Percentiles rank a stretch among this genome's conserved stretches.
phyloP scores from a whole-genome alignment of 768 basidiomycete genomes.

The button mushroom (Agaricus bisporus) region DNA sequence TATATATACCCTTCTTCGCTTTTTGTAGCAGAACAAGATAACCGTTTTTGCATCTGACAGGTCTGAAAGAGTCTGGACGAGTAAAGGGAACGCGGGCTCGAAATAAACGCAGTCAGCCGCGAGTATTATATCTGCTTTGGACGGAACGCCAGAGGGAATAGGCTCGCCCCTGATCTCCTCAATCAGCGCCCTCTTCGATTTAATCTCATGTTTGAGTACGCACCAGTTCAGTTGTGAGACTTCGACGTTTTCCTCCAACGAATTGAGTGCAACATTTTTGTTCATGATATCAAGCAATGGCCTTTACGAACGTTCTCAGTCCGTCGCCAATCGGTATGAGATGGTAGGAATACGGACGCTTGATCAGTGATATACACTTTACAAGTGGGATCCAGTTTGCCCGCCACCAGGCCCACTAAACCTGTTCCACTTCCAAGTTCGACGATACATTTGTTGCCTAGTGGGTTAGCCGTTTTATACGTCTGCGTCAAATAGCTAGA shows the following conservation, averaged over 20 bases:
- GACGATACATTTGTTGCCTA: constrained; percentile 54
- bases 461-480: constrained; percentile 34
- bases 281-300: constrained; percentile 75
- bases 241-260: constrained; percentile 40
- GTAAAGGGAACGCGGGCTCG: constrained; percentile 85
- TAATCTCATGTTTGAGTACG: constrained; percentile 17
- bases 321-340: constrained; percentile 4
- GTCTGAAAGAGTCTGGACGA: constrained; percentile 72
- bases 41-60: constrained; percentile 54
- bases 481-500: constrained; percentile 62
- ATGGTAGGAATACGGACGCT: constrained; percentile 39
- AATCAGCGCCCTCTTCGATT: constrained; percentile 9
- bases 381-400: constrained; percentile 46
- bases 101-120: constrained; percentile 97
- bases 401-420: constrained; percentile 84
- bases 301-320: constrained; percentile 30
- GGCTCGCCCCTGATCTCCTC: constrained; percentile 48
- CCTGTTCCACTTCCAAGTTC: constrained; percentile 93
- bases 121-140: constrained; percentile 61
- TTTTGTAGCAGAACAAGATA: constrained; percentile 90
- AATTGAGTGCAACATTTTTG: constrained; percentile 65
- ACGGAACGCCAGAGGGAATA: constrained; percentile 38
- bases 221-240: constrained; percentile 83
- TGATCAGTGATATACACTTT: constrained; percentile 87
- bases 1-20: constrained; percentile 69